Evolutionary conservation across 176 grass and related monocot genomes (phyloP).

Genomic region (Puccinellia tenuiflora): DNA sequence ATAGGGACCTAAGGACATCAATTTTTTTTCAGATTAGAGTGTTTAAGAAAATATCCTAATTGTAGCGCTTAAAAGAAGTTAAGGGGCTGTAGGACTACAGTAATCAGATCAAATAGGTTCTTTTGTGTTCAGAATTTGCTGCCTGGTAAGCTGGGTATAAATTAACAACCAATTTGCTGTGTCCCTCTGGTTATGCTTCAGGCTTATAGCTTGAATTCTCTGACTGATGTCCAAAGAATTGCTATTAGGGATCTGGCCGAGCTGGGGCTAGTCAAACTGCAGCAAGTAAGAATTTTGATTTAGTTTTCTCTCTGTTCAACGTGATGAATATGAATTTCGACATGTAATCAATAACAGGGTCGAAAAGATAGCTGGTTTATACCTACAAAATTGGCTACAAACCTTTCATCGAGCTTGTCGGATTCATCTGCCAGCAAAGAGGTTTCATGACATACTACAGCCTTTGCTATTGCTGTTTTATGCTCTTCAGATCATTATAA

Average conservation of each 20-base stretch:
- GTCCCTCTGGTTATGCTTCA: conserved; percentile 28
- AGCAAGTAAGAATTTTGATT: conserved; percentile 47
- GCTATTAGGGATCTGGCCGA: conserved; percentile 82
- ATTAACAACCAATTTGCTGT: background rate
- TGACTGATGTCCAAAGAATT: conserved; percentile 67
- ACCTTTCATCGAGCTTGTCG: conserved; percentile 78
- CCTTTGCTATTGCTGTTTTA: conserved; percentile 7
- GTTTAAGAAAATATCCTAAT: background rate
- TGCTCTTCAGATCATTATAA: background rate
- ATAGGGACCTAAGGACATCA: background rate
- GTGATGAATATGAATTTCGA: background rate
- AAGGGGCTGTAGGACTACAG: background rate
- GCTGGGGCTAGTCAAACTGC: conserved; percentile 71
- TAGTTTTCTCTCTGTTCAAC: background rate
- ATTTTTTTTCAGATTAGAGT: background rate
- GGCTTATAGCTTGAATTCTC: conserved; percentile 87
- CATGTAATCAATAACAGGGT: conserved; percentile 42
- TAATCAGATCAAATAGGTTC: background rate
- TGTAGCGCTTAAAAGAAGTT: background rate
- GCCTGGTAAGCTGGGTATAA: background rate
- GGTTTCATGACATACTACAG: conserved; percentile 32
- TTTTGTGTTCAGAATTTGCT: background rate
- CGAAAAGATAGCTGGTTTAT: conserved; percentile 89
- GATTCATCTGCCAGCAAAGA: conserved; percentile 79
- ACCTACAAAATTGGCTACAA: conserved; percentile 93